A percentile compares a stretch with the other conserved stretches of the same genome.
These are phyloP conservation scores for Casuarina glauca DNA, from an alignment of 306 rosid genomes.

Conservation along the genomic window DNA sequence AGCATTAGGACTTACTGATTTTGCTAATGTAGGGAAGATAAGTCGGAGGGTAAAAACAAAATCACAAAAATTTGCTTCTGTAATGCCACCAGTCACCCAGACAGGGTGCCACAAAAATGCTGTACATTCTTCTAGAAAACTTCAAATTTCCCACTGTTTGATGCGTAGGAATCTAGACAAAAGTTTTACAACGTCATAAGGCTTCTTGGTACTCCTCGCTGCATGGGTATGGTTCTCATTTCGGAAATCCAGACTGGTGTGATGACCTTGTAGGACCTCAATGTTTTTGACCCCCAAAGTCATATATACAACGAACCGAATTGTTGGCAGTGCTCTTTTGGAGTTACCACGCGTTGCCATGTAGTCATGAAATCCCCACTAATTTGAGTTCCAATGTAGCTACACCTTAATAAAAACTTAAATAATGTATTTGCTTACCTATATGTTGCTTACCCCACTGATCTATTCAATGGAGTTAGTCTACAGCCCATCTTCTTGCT, in stretches of 20 bases:
- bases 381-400: conserved; percentile 1
- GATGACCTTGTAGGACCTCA: not conserved
- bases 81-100: not conserved
- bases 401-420: conserved; percentile 9
- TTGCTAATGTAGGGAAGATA: not conserved
- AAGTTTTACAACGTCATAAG: not conserved
- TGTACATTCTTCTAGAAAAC: not conserved
- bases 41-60: not conserved
- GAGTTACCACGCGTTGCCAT: not conserved
- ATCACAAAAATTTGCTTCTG: not conserved
- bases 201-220: not conserved
- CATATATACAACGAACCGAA: not conserved
- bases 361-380: not conserved
- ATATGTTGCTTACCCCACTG: conserved; percentile 37
- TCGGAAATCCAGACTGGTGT: not conserved
- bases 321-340: not conserved
- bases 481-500: conserved; percentile 95
- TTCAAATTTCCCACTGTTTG: not conserved
- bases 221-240: not conserved
- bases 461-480: conserved; percentile 64
- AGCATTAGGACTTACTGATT: not conserved
- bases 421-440: conserved; percentile 12
- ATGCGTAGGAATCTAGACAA: not conserved
- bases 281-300: not conserved
- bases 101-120: not conserved